These are phyloP conservation scores for Termitomyces sp. DNA, from an alignment of 768 basidiomycete species.

Conservation along the genomic window DNA sequence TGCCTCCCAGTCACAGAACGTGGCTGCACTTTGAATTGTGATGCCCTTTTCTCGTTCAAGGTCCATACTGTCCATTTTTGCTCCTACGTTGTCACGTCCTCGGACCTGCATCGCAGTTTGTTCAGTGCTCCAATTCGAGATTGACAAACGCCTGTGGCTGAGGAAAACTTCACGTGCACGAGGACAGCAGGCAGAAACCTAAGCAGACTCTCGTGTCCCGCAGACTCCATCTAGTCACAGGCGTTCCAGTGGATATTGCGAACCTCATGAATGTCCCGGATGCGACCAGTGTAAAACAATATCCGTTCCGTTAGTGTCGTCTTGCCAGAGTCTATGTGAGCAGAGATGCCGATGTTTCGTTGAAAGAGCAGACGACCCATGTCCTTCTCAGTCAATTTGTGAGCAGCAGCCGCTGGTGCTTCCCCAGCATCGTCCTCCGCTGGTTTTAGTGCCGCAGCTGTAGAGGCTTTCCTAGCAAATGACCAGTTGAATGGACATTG, in stretches of 20 bases:
- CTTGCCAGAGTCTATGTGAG: slow-evolving; percentile 96
- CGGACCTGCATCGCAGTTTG: slow-evolving; percentile 57
- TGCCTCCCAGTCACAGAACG: slow-evolving; percentile 95
- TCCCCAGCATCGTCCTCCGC: slow-evolving; percentile 10
- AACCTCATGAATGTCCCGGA: slow-evolving; percentile 95
- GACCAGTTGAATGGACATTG: slow-evolving; percentile 4
- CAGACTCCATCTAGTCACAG: slow-evolving; percentile 15
- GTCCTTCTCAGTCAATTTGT: slow-evolving; percentile 64
- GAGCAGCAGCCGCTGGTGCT: slow-evolving; percentile 27
- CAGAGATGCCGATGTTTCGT: slow-evolving; percentile 94
- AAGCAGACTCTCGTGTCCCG: slow-evolving; percentile 5
- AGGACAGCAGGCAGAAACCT: neutral
- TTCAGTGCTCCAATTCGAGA: slow-evolving; percentile 1
- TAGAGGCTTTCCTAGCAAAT: slow-evolving; percentile 35
- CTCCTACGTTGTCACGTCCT: slow-evolving; percentile 92
- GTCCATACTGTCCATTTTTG: slow-evolving; percentile 99
- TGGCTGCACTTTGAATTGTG: slow-evolving; percentile 98
- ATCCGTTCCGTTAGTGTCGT: slow-evolving; percentile 97
- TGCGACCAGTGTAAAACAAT: slow-evolving; percentile 93
- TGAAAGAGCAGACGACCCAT: slow-evolving; percentile 63
- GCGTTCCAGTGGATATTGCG: slow-evolving; percentile 24
- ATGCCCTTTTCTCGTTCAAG: slow-evolving; percentile 98
- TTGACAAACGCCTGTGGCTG: slow-evolving; percentile 17
- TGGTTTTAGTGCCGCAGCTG: slow-evolving; percentile 40
- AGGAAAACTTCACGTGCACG: slow-evolving; percentile 15